These are phyloP conservation scores for Fusarium sulawesiense DNA, from an alignment of 2,329 filamentous ascomycete genomes.

Conservation along the genomic window DNA sequence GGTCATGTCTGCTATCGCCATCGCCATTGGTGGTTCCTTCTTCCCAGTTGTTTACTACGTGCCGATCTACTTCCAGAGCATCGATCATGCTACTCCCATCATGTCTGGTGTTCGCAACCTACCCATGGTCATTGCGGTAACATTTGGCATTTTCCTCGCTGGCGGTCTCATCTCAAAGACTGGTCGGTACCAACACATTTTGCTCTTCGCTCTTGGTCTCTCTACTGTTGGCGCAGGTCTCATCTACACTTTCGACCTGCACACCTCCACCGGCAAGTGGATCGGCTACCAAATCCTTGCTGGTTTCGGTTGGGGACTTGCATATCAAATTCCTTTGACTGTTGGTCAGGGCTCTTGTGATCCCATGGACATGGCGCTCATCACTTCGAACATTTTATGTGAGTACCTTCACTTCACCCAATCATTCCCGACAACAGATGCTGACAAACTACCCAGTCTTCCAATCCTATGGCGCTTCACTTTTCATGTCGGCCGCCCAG, in stretches of 20 bases:
- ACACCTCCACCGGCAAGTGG: constrained; percentile 55
- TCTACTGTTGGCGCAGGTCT: constrained; percentile 55
- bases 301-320: constrained; percentile 57
- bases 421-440: no score
- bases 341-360: constrained; percentile 8
- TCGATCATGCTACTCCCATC: constrained; percentile 54
- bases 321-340: constrained; percentile 55
- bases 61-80: constrained; percentile 56
- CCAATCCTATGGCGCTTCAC: constrained; percentile 8
- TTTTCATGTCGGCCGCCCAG: constrained; percentile 5
- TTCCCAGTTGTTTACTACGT: constrained; percentile 58
- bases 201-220: constrained; percentile 57
- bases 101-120: constrained; percentile 56
- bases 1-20: constrained; percentile 51
- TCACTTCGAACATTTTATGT: constrained; percentile 6
- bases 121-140: constrained; percentile 56
- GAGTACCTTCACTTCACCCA: no score
- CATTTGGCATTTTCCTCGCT: constrained; percentile 52
- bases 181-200: constrained; percentile 55
- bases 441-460: not conserved
- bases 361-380: constrained; percentile 10
- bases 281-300: constrained; percentile 63
- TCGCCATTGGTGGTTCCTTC: constrained; percentile 55
- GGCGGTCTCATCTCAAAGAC: constrained; percentile 52
- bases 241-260: constrained; percentile 53